These are phyloP conservation scores for Trichomonas vaginalis DNA, from an alignment of 208 protist species.

Conservation along the genomic window DNA sequence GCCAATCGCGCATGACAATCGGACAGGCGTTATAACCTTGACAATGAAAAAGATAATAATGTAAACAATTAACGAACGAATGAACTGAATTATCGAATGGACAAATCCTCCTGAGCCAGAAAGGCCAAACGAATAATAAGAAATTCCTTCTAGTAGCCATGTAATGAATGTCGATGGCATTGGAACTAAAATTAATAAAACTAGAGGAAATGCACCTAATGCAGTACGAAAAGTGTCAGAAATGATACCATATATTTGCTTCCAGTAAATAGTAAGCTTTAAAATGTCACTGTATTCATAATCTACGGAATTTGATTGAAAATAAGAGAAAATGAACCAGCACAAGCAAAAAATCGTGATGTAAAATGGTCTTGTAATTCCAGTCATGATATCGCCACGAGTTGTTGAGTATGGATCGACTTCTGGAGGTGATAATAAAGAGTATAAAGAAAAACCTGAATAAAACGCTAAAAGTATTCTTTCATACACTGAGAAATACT, in stretches of 20 bases:
- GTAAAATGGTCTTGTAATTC: neutral
- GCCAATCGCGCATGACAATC: neutral
- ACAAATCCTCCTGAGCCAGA: neutral
- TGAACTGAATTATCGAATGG: neutral
- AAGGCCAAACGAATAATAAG: neutral
- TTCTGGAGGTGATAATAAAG: neutral
- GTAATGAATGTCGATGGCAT: neutral
- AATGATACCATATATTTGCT: neutral
- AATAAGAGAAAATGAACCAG: neutral
- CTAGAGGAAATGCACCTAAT: neutral
- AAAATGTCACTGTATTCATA: too few relatives aligned
- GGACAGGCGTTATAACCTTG: neutral
- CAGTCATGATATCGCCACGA: neutral
- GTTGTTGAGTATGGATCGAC: neutral
- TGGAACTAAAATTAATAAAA: neutral
- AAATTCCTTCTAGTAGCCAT: neutral
- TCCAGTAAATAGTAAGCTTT: neutral
- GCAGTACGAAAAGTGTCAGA: neutral
- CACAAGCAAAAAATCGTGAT: neutral
- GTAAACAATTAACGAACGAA: neutral
- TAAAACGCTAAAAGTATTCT: neutral
- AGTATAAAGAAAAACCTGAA: neutral
- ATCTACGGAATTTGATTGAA: too few relatives aligned
- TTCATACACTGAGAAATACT: too few relatives aligned
- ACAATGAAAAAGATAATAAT: neutral